Base-by-base conservation (phyloP, 768 basidiomycete genomes). In the Cystobasidium ongulense region DNA sequence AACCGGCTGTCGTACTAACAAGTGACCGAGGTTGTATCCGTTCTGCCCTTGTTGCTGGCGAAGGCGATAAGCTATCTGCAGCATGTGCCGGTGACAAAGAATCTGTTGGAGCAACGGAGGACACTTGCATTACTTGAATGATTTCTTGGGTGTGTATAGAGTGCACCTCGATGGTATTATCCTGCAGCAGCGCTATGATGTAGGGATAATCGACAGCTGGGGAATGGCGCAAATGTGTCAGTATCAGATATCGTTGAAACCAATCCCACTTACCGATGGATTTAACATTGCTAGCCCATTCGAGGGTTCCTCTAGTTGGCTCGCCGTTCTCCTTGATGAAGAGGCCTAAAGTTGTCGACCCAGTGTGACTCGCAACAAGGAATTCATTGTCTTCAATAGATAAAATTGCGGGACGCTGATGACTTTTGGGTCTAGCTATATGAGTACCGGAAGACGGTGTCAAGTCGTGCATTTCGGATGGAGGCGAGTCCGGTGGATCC, bases 241-340 rank as follows among this genome's bases (percentile, higher is more conserved):
- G 25, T 43, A 11, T 1, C n/a, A 0, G 41, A 25, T n/a, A 1
- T 27, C 11, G 21, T 65, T 21, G 27, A 53, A 66, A 59, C 75
- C 63, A 70, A 1, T 1, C 25, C 41, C 23, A 70, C 39, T 43
- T 78, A 93, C 91, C 88, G 41, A 92, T 82, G 23, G 87, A 85
- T 27, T 87, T 82, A 0, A 92, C 91, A 83, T 94, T 88, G 63
- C 83, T 85, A 1, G 87, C 85, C 91, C 92, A 96, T 79, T 91
- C 86, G 53, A 96, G 82, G 1, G 93, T 94, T 1, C 92, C 92
- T 57, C 93, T 85, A 8, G 92, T 88, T 3, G 94, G 92, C 80
- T 95, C 92, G 0, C 92, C 93, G 1, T 87, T 86, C 0, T 87
- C 86, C 17, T 86, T 91, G 76, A 97, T 84, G 77, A 97, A 98